Evolutionary conservation across 768 basidiomycete genomes (phyloP).

Genomic region (Strobilomyces dryophilus): DNA sequence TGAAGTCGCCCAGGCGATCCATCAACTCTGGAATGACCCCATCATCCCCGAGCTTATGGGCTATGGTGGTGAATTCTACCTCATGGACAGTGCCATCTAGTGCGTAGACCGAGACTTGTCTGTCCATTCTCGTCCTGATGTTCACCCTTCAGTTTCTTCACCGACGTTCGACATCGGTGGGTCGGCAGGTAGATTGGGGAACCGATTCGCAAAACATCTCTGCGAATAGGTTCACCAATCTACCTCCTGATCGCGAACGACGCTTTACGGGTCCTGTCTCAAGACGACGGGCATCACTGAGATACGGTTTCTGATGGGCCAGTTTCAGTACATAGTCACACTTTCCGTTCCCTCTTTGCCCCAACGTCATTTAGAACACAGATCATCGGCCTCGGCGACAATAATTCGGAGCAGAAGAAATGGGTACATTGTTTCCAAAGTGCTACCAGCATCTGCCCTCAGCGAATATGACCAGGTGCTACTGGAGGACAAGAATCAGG

Average conservation of each 20-base stretch:
- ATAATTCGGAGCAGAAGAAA: no score
- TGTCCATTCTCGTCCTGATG: not conserved
- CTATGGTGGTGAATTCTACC: slow-evolving; percentile 30
- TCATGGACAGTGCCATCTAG: slow-evolving; percentile 92
- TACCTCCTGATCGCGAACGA: slow-evolving; percentile 87
- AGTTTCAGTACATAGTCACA: slow-evolving; percentile 43
- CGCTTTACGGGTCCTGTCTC: slow-evolving; percentile 79
- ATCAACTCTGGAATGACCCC: slow-evolving; percentile 38
- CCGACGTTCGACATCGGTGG: no score
- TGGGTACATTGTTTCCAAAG: no score
- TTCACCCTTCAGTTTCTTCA: not conserved
- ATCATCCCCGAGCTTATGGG: slow-evolving; percentile 50
- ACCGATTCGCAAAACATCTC: no score
- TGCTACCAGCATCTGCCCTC: slow-evolving; percentile 38
- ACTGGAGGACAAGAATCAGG: slow-evolving; percentile 49
- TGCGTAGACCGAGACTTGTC: slow-evolving; percentile 35
- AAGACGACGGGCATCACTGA: slow-evolving; percentile 92
- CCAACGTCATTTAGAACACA: not conserved
- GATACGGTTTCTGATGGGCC: slow-evolving; percentile 74
- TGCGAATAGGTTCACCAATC: slow-evolving; percentile 73
- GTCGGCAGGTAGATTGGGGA: no score
- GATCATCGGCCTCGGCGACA: no score
- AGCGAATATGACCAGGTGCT: slow-evolving; percentile 74
- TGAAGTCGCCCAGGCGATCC: slow-evolving; percentile 66
- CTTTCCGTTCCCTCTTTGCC: not conserved